Base-by-base conservation (phyloP, 345 rosid genomes). In the Xanthoceras sorbifolium region DNA sequence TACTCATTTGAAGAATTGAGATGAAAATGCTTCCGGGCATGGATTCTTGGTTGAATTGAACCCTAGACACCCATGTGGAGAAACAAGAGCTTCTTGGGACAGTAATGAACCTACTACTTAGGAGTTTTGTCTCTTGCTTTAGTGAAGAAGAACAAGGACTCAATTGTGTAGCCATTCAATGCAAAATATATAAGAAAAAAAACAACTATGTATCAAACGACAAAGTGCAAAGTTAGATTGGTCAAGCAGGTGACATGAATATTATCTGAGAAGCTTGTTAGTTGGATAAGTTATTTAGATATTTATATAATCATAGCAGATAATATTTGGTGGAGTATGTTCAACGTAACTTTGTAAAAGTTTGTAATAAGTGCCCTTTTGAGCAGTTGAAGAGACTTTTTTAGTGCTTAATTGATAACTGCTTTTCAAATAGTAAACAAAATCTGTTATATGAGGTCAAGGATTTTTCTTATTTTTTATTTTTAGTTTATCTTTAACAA, bases 1-100 rank as follows among this genome's bases (percentile, higher is more conserved):
- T 82, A 81, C 76, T 91, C 98, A 84, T 94, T 91, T 0, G 92
- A 85, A 79, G 92, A 88, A 67, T 86, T 81, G 82, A 86, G 85
- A 42, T 74, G 89, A 82, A 89, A 86, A 34, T 44, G 73, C 73
- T 72, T 90, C 48, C 79, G 83, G 2, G 80, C 73, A n/a, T 72
- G 78, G 74, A 67, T 78, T 82, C 82, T 86, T 31, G 85, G 82
- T 7, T 73, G 91, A 89, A 83, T 7, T 71, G 92, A 84, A 89
- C 46, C 8, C 79, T 81, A 75, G 85, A 77, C 44, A 86, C 84
- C 84, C 87, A 78, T 23, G 75, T 57, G 59, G 80, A 73, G 72
- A 72, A 75, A 75, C 63, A 83, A 44, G 77, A 81, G 68, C 79
- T 90, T 69, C 81, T 85, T 29, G 88, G 90, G 65, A 79, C 57